Base-by-base conservation (phyloP, 371 early-diverging fungal species). In the Zychaea mexicana region DNA sequence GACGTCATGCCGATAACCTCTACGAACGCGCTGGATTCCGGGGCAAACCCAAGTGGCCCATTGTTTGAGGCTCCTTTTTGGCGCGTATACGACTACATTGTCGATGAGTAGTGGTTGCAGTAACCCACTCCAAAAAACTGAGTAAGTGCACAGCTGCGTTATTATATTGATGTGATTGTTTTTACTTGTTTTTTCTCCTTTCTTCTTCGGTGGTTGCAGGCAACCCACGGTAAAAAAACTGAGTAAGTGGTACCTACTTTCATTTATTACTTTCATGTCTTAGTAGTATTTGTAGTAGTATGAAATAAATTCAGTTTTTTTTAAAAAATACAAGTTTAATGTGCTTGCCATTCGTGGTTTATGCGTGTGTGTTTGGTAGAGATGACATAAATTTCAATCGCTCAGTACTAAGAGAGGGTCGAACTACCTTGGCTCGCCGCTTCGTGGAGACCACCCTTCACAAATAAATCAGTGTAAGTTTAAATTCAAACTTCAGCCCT, bases 51-150 rank as follows among this genome's bases (percentile, higher is more conserved):
- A 65, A 59, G n/a, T 69, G 65, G 70, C 70, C 70, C 27, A 53
- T 69, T 46, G 70, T 69, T 6, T 69, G 65, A 65, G 47, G 27
- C n/a, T 30, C n/a, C 12, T 22, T 24, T 28, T n/a, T 12, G n/a
- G n/a, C n/a, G n/a, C n/a, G n/a, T n/a, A n/a, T n/a, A n/a, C n/a
- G n/a, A n/a, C n/a, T n/a, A n/a, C n/a, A 17, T 12, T 42, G 15
- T 42, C n/a, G 33, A 33, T 33, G 33, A n/a, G 32, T 26, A 42
- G 60, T 69, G 60, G 66, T 65, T 57, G 63, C 67, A 67, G 67
- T 59, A 67, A 57, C 61, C 61, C 67, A 61, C 67, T 58, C 17
- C 39, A 67, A 67, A 67, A 67, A 67, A 67, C 67, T 67, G 62
- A 62, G 54, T 62, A 62, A 62, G 62, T 62, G 55, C 52, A 36